phyloP scores from a whole-genome alignment of 495 filamentous ascomycete genomes.

The Clavariopsis aquatica region DNA sequence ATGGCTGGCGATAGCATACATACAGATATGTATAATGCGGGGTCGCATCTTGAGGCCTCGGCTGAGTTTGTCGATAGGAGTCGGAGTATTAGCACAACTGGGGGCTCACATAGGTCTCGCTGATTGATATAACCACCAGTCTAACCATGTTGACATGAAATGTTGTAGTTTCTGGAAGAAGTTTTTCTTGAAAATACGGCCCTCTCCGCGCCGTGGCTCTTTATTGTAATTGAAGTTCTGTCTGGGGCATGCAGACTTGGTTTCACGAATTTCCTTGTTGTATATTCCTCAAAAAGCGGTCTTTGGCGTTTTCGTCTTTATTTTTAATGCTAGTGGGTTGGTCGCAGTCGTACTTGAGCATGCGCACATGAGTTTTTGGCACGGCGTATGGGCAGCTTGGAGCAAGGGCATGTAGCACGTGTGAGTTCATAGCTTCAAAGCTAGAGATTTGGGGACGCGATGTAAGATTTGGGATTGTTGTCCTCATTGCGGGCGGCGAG shows the following conservation, averaged over 20 bases:
- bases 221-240: constrained; percentile 17
- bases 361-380: neutral
- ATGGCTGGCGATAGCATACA: constrained; percentile 60
- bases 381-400: neutral
- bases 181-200: neutral
- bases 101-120: constrained; percentile 2
- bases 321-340: neutral
- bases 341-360: neutral
- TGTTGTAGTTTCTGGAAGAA: neutral
- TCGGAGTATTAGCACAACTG: constrained; percentile 27
- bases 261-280: constrained; percentile 7
- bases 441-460: neutral
- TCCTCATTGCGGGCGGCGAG: neutral
- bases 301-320: constrained; percentile 6
- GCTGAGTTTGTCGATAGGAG: constrained; percentile 40
- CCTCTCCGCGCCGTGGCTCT: neutral
- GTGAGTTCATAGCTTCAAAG: neutral
- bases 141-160: neutral
- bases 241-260: constrained; percentile 1
- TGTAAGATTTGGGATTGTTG: neutral
- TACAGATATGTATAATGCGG: constrained; percentile 12
- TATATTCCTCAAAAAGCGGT: constrained; percentile 10
- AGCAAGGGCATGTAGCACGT: neutral
- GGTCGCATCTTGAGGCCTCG: constrained; percentile 35
- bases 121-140: neutral